Percentiles rank a stretch among this genome's conserved stretches.
phyloP scores from a whole-genome alignment of 2,329 filamentous ascomycete genomes.

The Diaporthe citrichinensis region DNA sequence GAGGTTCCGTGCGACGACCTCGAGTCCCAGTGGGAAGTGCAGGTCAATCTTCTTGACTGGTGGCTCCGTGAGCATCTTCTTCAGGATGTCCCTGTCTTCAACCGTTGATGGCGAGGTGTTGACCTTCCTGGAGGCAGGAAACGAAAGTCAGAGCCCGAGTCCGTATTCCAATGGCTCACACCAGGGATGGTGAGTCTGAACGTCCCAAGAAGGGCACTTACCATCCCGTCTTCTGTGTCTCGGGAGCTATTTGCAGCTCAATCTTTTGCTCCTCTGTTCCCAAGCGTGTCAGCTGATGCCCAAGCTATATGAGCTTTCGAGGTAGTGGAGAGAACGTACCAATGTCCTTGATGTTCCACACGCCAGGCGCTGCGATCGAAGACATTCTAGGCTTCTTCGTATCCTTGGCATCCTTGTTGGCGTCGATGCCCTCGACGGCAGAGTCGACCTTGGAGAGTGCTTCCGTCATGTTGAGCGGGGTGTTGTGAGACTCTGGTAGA shows the following conservation, averaged over 20 bases:
- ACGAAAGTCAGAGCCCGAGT: neutral
- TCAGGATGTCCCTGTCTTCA: slow-evolving; percentile 88
- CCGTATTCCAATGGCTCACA: too few species aligned
- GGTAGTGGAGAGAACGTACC: slow-evolving; percentile 68
- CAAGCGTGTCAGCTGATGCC: slow-evolving; percentile 20
- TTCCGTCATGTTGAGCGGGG: slow-evolving; percentile 57
- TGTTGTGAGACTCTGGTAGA: slow-evolving; percentile 47
- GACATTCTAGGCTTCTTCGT: slow-evolving; percentile 76
- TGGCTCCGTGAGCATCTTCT: slow-evolving; percentile 83
- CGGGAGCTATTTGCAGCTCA: slow-evolving; percentile 80
- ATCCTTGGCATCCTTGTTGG: slow-evolving; percentile 76
- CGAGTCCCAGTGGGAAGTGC: slow-evolving; percentile 88
- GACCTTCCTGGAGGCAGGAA: slow-evolving; percentile 78
- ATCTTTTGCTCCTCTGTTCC: slow-evolving; percentile 78
- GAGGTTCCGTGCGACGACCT: slow-evolving; percentile 90
- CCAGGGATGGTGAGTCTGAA: neutral
- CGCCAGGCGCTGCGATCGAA: slow-evolving; percentile 80
- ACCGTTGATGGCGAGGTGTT: slow-evolving; percentile 85
- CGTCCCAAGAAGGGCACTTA: slow-evolving; percentile 61
- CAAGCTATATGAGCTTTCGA: slow-evolving; percentile 3
- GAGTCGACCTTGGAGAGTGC: slow-evolving; percentile 92
- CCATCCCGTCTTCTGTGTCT: slow-evolving; percentile 92
- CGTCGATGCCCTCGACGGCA: slow-evolving; percentile 83
- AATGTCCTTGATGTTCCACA: slow-evolving; percentile 88
- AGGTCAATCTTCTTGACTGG: slow-evolving; percentile 95